Evolutionary conservation across 352 stramenopile species (phyloP), one percentile per base, ranked within the genome.

Genomic region (Globisporangium cederbergense): DNA sequence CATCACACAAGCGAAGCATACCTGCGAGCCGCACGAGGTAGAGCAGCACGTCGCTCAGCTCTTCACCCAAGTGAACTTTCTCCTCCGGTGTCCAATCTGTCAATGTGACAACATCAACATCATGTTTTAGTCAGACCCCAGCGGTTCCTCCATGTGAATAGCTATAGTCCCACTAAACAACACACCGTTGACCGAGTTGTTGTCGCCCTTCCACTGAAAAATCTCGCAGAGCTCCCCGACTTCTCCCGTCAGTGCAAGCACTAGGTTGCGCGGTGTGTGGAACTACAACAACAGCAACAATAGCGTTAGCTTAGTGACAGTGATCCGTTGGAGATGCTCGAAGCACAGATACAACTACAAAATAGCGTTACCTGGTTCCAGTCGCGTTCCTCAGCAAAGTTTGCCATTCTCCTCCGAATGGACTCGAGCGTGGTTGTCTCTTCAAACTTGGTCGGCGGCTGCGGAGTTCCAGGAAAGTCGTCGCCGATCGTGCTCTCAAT

Each of bases 41-140:
- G 67, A 99, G 98, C 47, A 97, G 74, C 52, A 99, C 96, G 77
- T 99, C 97, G 22, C 95, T 97, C 25, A 99, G 83, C 77, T 99
- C 96, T 72, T 99, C 94, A 28, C 90, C 93, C 4, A 98, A 65
- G 61, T 98, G 95, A 55, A 95, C 86, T 16, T 92, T 75, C 58
- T 98, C 84, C 22, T 93, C 81, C 2, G 75, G 49, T 14, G 73
- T 84, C 83, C 77, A 96, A 58, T 88, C 86, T 88, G 62, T 18
- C 4, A 25, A 25, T 25, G 1, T 25, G 22, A 25, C 22, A 25
- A 25, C 22, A 25, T 25, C 22, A 25, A 25, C 22, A 25, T 32
- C 36, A 65, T 40, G 36, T 43, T 20, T 42, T 25, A 14, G 25
- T 4, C 53, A 66, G 32, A 45, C 40, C 40, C 22, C 14, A 36